Conservation (phyloP, 176 grass and related monocot genomes). For the Avena atlantica region DNA sequence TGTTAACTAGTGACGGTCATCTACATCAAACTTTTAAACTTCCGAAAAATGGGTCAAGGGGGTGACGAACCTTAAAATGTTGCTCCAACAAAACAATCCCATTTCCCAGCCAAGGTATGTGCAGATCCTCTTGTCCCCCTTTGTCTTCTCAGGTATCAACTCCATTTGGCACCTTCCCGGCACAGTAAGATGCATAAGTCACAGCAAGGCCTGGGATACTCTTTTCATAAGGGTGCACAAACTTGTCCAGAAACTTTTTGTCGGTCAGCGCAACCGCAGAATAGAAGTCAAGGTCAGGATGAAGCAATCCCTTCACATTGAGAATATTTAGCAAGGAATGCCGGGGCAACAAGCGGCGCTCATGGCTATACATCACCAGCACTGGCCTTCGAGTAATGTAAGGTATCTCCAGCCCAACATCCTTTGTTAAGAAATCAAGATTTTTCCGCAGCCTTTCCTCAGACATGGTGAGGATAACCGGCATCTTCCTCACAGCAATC, state of each 20-base stretch:
- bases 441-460: not conserved
- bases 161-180: not conserved
- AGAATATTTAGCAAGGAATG: conserved; percentile 9
- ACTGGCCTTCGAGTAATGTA: not conserved
- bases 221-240: not conserved
- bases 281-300: not conserved
- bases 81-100: not conserved
- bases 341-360: not conserved
- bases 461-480: not conserved
- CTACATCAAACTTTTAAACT: not conserved
- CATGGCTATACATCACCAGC: conserved; percentile 4
- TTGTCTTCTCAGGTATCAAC: not conserved
- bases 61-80: not conserved
- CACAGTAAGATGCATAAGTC: not conserved
- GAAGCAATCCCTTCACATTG: not conserved
- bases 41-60: not conserved
- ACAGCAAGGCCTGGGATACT: not conserved
- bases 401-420: not conserved
- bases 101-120: not conserved
- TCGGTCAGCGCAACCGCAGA: not conserved
- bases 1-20: not conserved
- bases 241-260: conserved; percentile 5
- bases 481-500: not conserved
- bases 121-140: not conserved
- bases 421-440: not conserved